Conservation (phyloP, 345 rosid species). For the Streptanthus diversifolius region DNA sequence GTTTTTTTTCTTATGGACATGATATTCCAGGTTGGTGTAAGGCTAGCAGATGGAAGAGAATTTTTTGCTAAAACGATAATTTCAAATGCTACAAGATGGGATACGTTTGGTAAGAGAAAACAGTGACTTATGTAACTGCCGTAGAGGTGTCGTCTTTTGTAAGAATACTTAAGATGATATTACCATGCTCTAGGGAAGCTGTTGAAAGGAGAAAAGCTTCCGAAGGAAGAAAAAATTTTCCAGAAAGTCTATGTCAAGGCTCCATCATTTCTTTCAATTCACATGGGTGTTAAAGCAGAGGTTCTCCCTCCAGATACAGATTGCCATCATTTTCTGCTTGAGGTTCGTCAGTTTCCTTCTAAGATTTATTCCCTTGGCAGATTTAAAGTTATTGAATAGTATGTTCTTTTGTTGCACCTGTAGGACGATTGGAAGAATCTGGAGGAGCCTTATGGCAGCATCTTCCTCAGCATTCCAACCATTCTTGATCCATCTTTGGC, state of each 20-base stretch:
- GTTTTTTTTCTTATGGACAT: neutral
- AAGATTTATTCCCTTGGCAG: conserved; percentile 7
- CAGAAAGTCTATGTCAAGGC: conserved; percentile 88
- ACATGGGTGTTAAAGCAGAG: conserved; percentile 87
- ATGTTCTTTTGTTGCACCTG: neutral
- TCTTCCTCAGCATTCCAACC: conserved; percentile 95
- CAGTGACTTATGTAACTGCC: neutral
- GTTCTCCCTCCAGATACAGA: conserved; percentile 84
- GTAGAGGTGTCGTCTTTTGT: conserved; percentile 1
- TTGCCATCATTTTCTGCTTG: conserved; percentile 93
- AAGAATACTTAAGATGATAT: neutral
- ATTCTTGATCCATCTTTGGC: conserved; percentile 84
- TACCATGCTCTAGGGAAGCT: conserved; percentile 56
- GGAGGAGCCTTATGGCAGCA: conserved; percentile 86
- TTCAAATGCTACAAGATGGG: conserved; percentile 99
- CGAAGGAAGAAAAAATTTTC: conserved; percentile 85
- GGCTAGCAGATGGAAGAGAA: conserved; percentile 82
- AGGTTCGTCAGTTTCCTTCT: conserved; percentile 45
- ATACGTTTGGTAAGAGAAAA: conserved; percentile 77
- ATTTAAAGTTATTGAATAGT: neutral
- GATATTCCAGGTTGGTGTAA: conserved; percentile 69
- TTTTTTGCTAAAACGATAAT: conserved; percentile 68
- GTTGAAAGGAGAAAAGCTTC: conserved; percentile 75
- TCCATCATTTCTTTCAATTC: conserved; percentile 96
- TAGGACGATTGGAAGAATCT: conserved; percentile 74